A percentile compares a stretch with the other conserved stretches of the same genome.
Evolutionary conservation across 805 yeast species (phyloP).

Genomic region (Starmerella lactis-condensi): DNA sequence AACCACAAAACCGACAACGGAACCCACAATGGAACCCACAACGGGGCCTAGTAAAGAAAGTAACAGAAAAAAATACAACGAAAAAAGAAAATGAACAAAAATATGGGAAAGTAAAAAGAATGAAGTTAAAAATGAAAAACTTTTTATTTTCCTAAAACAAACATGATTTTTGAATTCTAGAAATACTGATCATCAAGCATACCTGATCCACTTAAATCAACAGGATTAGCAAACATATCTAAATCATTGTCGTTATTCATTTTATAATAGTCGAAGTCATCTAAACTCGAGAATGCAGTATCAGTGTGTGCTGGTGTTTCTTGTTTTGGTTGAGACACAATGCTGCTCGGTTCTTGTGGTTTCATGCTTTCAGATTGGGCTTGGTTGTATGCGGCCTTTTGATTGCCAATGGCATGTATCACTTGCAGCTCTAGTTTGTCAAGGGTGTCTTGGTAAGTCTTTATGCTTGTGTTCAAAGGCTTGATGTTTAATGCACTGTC

Average conservation of each 20-base stretch:
- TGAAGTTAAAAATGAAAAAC: too few relatives aligned
- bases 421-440: constrained; percentile 11
- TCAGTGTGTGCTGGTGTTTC: not conserved
- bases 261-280: constrained; percentile 2
- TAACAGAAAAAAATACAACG: not conserved
- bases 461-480: constrained; percentile 9
- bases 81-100: not conserved
- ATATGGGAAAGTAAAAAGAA: not conserved
- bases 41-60: too few relatives aligned
- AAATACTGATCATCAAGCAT: constrained; percentile 8
- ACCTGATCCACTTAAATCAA: not conserved
- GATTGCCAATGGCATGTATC: constrained; percentile 2
- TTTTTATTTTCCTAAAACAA: too few relatives aligned
- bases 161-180: not conserved
- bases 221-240: constrained; percentile 4
- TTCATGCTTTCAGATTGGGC: too few relatives aligned
- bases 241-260: constrained; percentile 2
- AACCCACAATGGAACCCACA: too few relatives aligned
- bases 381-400: not conserved
- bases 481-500: constrained; percentile 13
- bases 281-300: not conserved
- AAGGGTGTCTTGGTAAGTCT: constrained; percentile 23
- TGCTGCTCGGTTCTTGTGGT: not conserved
- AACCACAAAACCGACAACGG: too few relatives aligned
- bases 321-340: not conserved